phyloP scores from a whole-genome alignment of 305 asterid genomes.

The Fraxinus dipetala region DNA sequence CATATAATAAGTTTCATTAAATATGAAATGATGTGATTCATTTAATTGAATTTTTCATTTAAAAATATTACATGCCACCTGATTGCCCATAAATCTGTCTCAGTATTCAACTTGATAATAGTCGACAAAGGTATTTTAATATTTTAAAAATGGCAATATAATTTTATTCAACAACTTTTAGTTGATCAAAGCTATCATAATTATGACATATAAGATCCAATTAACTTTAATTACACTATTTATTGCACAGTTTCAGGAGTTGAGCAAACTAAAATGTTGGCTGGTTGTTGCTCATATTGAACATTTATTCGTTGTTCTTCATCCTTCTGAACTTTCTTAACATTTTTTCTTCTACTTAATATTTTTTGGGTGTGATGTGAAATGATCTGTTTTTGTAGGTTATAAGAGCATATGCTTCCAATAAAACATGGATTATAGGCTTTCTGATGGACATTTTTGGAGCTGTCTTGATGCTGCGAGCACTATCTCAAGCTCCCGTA shows the following conservation, averaged over 20 bases:
- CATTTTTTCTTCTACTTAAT: not conserved
- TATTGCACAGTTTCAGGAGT: not conserved
- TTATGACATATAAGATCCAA: not conserved
- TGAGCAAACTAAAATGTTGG: not conserved
- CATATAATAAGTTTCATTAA: no score
- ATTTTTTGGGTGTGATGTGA: not conserved
- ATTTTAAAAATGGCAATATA: not conserved
- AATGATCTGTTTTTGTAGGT: slow-evolving; percentile 51
- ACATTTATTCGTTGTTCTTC: not conserved
- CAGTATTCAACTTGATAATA: not conserved
- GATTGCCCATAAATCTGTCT: not conserved
- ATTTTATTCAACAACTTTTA: not conserved
- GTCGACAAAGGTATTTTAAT: not conserved
- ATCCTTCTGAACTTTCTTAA: not conserved
- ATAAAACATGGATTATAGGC: slow-evolving; percentile 78
- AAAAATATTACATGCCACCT: no score
- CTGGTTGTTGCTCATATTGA: not conserved
- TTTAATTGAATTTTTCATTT: no score
- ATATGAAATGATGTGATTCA: no score
- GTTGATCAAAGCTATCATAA: not conserved
- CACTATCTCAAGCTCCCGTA: slow-evolving; percentile 95
- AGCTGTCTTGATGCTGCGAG: slow-evolving; percentile 85
- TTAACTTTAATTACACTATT: not conserved
- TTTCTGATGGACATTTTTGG: slow-evolving; percentile 94
- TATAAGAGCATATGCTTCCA: slow-evolving; percentile 84